Evolutionary conservation across 2,329 filamentous ascomycete genomes (phyloP).

Genomic region (Venturia oleaginea): DNA sequence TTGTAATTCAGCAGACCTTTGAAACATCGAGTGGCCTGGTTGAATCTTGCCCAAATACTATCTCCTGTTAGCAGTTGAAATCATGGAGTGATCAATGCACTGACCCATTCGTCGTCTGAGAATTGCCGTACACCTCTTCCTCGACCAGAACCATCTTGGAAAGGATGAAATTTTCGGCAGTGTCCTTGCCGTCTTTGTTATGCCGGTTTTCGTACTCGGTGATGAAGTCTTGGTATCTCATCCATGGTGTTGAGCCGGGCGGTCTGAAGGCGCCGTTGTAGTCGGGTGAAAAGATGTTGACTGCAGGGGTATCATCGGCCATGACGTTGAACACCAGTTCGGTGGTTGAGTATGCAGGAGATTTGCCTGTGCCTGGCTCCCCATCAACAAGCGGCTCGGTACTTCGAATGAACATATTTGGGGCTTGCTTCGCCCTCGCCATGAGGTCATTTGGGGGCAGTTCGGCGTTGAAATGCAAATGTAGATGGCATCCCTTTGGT

Average conservation of each 20-base stretch:
- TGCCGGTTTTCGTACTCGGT: constrained; percentile 27
- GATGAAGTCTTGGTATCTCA: constrained; percentile 39
- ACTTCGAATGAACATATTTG: constrained; percentile 63
- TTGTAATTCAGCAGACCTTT: constrained; percentile 64
- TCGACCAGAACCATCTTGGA: constrained; percentile 54
- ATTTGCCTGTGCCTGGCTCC: constrained; percentile 34
- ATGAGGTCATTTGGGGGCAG: constrained; percentile 53
- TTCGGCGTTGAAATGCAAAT: constrained; percentile 73
- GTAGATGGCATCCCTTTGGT: constrained; percentile 65
- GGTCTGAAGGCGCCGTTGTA: constrained; percentile 34
- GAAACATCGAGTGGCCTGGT: constrained; percentile 60
- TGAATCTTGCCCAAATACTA: constrained; percentile 53
- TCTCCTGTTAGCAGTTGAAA: neutral
- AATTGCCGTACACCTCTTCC: constrained; percentile 47
- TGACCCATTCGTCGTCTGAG: constrained; percentile 45
- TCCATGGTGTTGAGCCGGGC: constrained; percentile 28
- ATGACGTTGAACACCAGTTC: constrained; percentile 55
- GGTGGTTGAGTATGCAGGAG: constrained; percentile 25
- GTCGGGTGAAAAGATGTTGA: constrained; percentile 38
- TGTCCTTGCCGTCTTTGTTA: constrained; percentile 13
- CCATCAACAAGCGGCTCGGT: constrained; percentile 37
- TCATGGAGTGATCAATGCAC: constrained; percentile 17
- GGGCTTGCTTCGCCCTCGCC: constrained; percentile 43
- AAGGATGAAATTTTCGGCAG: constrained; percentile 45
- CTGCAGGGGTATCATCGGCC: constrained; percentile 21